Evolutionary conservation across 164 flowering plant species (phyloP).

Genomic region (Houttuynia cordata): DNA sequence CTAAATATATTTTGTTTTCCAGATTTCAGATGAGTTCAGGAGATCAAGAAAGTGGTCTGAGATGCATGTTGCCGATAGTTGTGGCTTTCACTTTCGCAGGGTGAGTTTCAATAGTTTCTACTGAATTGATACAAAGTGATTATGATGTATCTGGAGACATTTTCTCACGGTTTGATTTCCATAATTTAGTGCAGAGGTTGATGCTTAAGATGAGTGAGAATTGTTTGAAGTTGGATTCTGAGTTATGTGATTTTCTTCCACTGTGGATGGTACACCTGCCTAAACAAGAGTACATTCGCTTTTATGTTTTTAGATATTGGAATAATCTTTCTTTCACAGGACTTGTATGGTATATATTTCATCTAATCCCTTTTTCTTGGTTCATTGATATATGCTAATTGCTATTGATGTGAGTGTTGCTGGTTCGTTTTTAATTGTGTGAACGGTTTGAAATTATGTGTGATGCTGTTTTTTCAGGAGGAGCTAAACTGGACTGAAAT

Average conservation of each 20-base stretch:
- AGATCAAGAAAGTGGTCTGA: conserved; percentile 66
- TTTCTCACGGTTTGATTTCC: neutral
- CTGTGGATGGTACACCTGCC: conserved; percentile 57
- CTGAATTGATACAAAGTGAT: neutral
- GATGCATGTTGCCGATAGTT: conserved; percentile 76
- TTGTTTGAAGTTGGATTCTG: conserved; percentile 10
- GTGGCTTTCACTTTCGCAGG: conserved; percentile 80
- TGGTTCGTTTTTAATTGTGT: neutral
- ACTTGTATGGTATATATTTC: too few relatives aligned
- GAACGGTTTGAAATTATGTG: neutral
- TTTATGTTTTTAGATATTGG: neutral
- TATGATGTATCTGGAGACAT: neutral
- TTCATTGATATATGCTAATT: neutral
- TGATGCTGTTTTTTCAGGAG: conserved; percentile 33
- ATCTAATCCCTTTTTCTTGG: neutral
- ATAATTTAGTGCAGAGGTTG: conserved; percentile 41
- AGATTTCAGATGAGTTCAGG: conserved; percentile 50
- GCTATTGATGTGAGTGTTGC: neutral
- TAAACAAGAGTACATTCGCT: neutral
- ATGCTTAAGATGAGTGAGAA: conserved; percentile 34
- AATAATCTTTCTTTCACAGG: too few relatives aligned
- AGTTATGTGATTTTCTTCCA: conserved; percentile 15
- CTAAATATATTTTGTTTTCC: conserved; percentile 1
- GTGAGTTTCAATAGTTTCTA: conserved; percentile 29
- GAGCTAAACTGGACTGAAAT: conserved; percentile 70